A percentile compares a stretch with the other conserved stretches of the same genome.
These are phyloP conservation scores for Nephelium lappaceum DNA, from an alignment of 345 rosid species.

Conservation along the genomic window DNA sequence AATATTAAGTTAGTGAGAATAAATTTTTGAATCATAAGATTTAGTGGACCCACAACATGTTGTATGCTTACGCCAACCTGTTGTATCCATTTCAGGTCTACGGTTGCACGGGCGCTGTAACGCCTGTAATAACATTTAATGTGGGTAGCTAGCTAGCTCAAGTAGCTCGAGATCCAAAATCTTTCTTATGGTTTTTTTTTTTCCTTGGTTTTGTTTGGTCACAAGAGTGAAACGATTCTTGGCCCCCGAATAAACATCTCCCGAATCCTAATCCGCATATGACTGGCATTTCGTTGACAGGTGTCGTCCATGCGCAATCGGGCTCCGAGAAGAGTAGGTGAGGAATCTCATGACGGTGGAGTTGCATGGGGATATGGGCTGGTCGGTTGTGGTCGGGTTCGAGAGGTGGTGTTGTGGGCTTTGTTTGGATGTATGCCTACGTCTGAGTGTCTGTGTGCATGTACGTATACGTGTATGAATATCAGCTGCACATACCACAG, in stretches of 20 bases:
- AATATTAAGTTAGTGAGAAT: neutral
- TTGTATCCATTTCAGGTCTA: slow-evolving; percentile 19
- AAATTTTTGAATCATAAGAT: neutral
- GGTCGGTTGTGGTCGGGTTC: too few relatives aligned
- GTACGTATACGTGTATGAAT: too few relatives aligned
- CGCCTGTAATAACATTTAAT: slow-evolving; percentile 24
- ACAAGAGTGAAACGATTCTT: slow-evolving; percentile 1
- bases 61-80: slow-evolving; percentile 23
- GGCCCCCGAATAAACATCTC: neutral
- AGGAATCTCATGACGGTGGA: slow-evolving; percentile 23
- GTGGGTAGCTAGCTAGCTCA: neutral
- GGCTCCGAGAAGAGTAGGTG: neutral
- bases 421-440: slow-evolving; percentile 11
- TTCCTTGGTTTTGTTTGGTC: slow-evolving; percentile 19
- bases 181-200: too few relatives aligned
- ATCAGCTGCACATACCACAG: neutral
- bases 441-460: neutral
- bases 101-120: slow-evolving; percentile 1
- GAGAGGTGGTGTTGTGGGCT: neutral
- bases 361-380: neutral
- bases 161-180: slow-evolving; percentile 41
- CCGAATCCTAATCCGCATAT: neutral
- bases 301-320: neutral
- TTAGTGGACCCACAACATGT: neutral
- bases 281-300: slow-evolving; percentile 5